Evolutionary conservation across 1,284 basidiomycete genomes (phyloP).

Genomic region (Cutaneotrichosporon dermatis): DNA sequence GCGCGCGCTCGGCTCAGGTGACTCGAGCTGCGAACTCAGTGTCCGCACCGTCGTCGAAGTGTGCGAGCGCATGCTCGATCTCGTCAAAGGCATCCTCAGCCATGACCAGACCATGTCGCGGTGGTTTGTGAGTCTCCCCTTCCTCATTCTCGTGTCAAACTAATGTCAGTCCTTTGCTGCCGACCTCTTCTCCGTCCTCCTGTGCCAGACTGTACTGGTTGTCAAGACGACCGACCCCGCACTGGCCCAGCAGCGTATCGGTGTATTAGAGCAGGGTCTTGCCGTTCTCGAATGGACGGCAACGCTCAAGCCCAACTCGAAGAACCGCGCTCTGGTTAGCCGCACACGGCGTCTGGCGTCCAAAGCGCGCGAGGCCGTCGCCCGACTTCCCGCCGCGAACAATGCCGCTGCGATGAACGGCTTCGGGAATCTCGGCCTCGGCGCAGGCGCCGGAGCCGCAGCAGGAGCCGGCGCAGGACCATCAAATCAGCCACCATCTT

Average conservation of each 20-base stretch:
- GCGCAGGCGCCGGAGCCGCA: not conserved
- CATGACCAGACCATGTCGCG: constrained; percentile 18
- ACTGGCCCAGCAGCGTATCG: constrained; percentile 12
- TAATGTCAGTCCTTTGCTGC: constrained; percentile 18
- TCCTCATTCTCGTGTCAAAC: not conserved
- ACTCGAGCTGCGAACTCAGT: constrained; percentile 7
- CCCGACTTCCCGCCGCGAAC: constrained; percentile 2
- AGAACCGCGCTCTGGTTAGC: constrained; percentile 17
- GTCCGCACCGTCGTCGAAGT: constrained; percentile 19
- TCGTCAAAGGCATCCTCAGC: constrained; percentile 16
- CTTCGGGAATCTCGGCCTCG: not conserved
- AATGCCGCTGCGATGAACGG: not conserved
- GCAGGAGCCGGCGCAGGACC: too few species aligned
- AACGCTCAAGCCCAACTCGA: constrained; percentile 12
- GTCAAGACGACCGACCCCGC: constrained; percentile 18
- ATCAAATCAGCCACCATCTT: too few species aligned
- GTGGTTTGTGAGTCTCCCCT: constrained; percentile 14
- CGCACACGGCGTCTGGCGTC: constrained; percentile 12
- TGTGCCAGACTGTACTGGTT: constrained; percentile 20
- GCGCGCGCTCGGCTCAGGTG: constrained; percentile 14
- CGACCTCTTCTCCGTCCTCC: constrained; percentile 21
- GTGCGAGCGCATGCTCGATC: constrained; percentile 19
- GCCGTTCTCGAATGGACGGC: constrained; percentile 20
- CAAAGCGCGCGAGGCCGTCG: constrained; percentile 11
- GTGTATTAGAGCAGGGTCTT: constrained; percentile 14